Base-by-base conservation (phyloP, 495 filamentous ascomycete species). In the Talaromyces wortmannii region DNA sequence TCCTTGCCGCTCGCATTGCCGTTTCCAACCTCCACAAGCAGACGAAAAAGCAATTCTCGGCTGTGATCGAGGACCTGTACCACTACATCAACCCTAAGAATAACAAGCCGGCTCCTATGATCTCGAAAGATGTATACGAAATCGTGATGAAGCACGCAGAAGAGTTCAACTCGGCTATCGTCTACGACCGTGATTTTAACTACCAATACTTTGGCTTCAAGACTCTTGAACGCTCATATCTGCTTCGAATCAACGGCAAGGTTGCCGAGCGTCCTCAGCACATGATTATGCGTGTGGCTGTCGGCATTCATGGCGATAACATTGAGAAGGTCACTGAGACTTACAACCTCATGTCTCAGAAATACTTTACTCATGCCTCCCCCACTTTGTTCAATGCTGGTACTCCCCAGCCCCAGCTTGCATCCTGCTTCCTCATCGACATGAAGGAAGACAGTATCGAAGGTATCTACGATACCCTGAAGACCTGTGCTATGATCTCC, bases 131-230 rank as follows among this genome's bases (percentile, higher is more conserved):
- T 54, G 91, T 84, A 13, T 95, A 96, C 65, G 89, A 97, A 57
- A 88, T 81, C 53, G 87, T 98, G 61, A 91, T 92, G 88, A 90
- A 89, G 69, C 90, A 98, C 70, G 89, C 87, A 53, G 92, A 95
- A 18, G 94, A 97, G 66, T 80, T 98, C 40, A 96, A 98, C 79
- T 97, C 94, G 13, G 92, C 94, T 59, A 97, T 98, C 63, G 94
- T 98, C 59, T 98, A 97, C 61, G 94, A 98, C 73, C 86, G 94
- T 55, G 94, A 98, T 67, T 98, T 98, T 82, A 97, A 97, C 80
- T 98, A 98, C 78, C 95, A 98, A 77, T 98, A 91, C 78, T 98
- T 98, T 56, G 94, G 94, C 55, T 98, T 98, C 86, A 98, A 98
- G 83, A 98, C 94, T 2, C 80, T 98, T 43, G 94, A 98, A 79